Base-by-base conservation (phyloP, 495 filamentous ascomycete genomes). In the Aspergillus heteromorphus region DNA sequence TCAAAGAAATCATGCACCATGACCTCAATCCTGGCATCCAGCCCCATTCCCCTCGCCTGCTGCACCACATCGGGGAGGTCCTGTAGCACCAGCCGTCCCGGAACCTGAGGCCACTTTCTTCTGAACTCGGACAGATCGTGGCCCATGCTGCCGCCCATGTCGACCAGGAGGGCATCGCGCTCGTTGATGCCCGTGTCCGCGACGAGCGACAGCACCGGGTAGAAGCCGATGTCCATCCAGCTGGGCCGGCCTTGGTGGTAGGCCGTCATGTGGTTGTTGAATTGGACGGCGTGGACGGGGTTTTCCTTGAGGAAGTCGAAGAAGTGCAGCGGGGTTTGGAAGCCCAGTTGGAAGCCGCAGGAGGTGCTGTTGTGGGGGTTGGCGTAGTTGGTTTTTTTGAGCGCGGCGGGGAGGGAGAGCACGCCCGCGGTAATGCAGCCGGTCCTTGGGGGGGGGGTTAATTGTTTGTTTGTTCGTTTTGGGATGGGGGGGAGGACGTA, bases 111-210 rank as follows among this genome's bases (percentile, higher is more conserved):
- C 29, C 69, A 61, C 7, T 73, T 68, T 10, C 60, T 60, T 13
- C 62, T 49, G 13, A 81, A 50, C 7, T 65, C 68, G 11, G 59
- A 48, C 11, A 77, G 49, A 53, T 78, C 68, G 47, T 81, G 76
- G 2, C 79, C 79, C 18, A 69, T 59, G 0, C 77, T 75, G 0
- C 71, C 79, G 1, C 74, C 79, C 0, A 83, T 72, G 54, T 83
- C 79, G 4, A 83, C 77, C 0, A 81, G 48, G 4, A 77, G 58
- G 1, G 71, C 63, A 4, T 60, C 59, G 13, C 48, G 49, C 9
- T 67, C 52, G 1, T 50, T 16, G 27, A 52, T 48, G 8, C 57
- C 40, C 2, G 31, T 11, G 8, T 55, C 62, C 41, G 51, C 34
- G 9, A 63, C 23, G 17, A 65, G 49, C n/a, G 38, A 49, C 23